Base-by-base conservation (phyloP, 192 early-diverging fungal species). In the Gamsiella multidivaricata region DNA sequence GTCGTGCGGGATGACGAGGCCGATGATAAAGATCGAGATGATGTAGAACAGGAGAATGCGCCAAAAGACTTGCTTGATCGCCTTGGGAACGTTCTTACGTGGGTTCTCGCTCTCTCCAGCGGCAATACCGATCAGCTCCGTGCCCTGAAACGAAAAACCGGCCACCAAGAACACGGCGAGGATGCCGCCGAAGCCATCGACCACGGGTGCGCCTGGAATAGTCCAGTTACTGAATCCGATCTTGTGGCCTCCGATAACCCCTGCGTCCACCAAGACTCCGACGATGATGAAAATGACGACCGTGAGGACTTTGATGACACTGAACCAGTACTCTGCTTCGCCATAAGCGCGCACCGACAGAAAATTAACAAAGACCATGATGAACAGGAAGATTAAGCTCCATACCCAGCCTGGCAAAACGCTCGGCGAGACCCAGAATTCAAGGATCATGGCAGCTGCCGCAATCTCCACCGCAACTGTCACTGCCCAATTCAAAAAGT, bases 51-150 rank as follows among this genome's bases (percentile, higher is more conserved):
- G 54, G 3, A 87, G 37, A 56, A 94, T 92, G 58, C 93, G 85
- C 86, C 85, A 89, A 57, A 90, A 90, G 37, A 94, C 91, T 18
- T 89, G 87, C 32, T 88, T 84, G 51, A 93, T 92, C 0, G 91
- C 93, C 15, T 82, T 84, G 25, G 93, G 93, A 0, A 94, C 91
- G 42, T 90, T 88, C 47, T 89, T 88, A 3, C 86, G 54, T 25
- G 74, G 81, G 79, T 94, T 95, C 34, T 85, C 87, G 59, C 89
- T 90, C 81, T 98, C 96, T 59, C 94, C 96, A 11, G 94, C 94
- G 17, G 94, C 93, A 41, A 98, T 89, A 55, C 94, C 96, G 42
- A 96, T 90, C 18, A 98, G 82, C 70, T 98, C 96, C 5, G 96
- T 94, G 17, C 95, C 95, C 79, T 92, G 91, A 70, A 93, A 93